Conservation (phyloP, 1,139 yeast genomes). For the Zygotorulaspora mrakii region DNA sequence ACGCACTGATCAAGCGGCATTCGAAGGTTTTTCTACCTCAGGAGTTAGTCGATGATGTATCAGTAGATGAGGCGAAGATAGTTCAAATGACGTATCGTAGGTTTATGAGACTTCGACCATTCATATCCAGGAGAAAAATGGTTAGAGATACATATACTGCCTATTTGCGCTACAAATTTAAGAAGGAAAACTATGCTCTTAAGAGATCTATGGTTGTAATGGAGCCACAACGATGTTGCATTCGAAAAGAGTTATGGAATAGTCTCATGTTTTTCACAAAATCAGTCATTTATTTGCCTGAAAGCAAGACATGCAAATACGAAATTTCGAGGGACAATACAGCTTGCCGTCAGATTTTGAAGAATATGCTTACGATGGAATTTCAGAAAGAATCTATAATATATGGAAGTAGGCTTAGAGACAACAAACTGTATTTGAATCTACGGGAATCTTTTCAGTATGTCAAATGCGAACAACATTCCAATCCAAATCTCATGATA, state of each 20-base stretch:
- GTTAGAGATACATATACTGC: constrained; percentile 26
- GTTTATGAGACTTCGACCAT: constrained; percentile 28
- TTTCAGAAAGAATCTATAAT: constrained; percentile 21
- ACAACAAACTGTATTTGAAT: constrained; percentile 8
- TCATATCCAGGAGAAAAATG: constrained; percentile 28
- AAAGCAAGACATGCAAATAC: constrained; percentile 8
- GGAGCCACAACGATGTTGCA: constrained; percentile 1
- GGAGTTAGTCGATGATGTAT: constrained; percentile 4
- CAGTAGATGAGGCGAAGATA: constrained; percentile 11
- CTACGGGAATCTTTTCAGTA: constrained; percentile 19
- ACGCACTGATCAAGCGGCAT: constrained; percentile 19
- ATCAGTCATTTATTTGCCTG: constrained; percentile 20
- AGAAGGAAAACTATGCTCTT: constrained; percentile 26
- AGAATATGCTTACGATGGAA: constrained; percentile 31
- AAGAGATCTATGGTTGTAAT: constrained; percentile 18
- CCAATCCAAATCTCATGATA: constrained; percentile 9
- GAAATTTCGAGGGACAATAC: constrained; percentile 19
- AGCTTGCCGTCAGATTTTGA: constrained; percentile 26
- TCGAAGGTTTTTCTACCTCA: constrained; percentile 18
- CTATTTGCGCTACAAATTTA: constrained; percentile 31
- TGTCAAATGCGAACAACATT: constrained; percentile 8
- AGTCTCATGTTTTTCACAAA: constrained; percentile 27
- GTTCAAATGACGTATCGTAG: constrained; percentile 27
- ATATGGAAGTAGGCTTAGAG: constrained; percentile 1
- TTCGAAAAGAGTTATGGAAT: constrained; percentile 15